Percentiles rank a stretch among this genome's conserved stretches.
Conservation (phyloP, 2,329 filamentous ascomycete species). For the Fonsecaea multimorphosa region DNA sequence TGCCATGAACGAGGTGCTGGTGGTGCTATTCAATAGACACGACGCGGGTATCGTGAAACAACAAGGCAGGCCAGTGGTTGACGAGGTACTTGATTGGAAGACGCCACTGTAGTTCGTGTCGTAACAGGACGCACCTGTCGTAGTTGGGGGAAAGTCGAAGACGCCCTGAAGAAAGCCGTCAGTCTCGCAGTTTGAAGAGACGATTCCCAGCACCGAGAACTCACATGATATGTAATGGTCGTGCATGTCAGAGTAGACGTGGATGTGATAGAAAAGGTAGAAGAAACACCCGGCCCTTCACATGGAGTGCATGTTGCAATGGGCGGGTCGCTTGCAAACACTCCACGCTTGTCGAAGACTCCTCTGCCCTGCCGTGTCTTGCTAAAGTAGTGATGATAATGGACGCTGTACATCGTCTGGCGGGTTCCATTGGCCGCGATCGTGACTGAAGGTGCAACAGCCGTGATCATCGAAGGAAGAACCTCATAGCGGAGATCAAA, state of each 20-base stretch:
- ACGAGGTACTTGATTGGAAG: slow-evolving; percentile 21
- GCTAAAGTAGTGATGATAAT: slow-evolving; percentile 33
- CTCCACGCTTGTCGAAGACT: slow-evolving; percentile 33
- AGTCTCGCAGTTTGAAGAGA: background rate
- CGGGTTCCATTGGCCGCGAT: slow-evolving; percentile 28
- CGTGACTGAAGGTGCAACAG: slow-evolving; percentile 33
- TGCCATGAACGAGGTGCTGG: slow-evolving; percentile 28
- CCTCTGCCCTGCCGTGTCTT: slow-evolving; percentile 31
- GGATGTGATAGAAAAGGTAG: slow-evolving; percentile 6
- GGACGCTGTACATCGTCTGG: slow-evolving; percentile 36
- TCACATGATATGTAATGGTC: slow-evolving; percentile 29
- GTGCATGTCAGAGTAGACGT: slow-evolving; percentile 25
- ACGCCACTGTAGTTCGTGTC: slow-evolving; percentile 33
- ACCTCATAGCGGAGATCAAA: slow-evolving; percentile 32
- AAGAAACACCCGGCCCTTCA: slow-evolving; percentile 19
- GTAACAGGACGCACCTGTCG: slow-evolving; percentile 28
- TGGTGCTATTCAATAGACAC: slow-evolving; percentile 26
- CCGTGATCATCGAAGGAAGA: slow-evolving; percentile 36
- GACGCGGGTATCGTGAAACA: slow-evolving; percentile 35
- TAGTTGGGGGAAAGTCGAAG: slow-evolving; percentile 28
- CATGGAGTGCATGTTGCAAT: slow-evolving; percentile 36
- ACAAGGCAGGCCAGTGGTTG: slow-evolving; percentile 32
- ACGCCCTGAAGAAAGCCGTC: slow-evolving; percentile 27
- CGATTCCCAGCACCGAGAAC: background rate
- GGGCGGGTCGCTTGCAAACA: slow-evolving; percentile 35